phyloP scores from a whole-genome alignment of 2,329 filamentous ascomycete species.

The Sporothrix euskadiensis region DNA sequence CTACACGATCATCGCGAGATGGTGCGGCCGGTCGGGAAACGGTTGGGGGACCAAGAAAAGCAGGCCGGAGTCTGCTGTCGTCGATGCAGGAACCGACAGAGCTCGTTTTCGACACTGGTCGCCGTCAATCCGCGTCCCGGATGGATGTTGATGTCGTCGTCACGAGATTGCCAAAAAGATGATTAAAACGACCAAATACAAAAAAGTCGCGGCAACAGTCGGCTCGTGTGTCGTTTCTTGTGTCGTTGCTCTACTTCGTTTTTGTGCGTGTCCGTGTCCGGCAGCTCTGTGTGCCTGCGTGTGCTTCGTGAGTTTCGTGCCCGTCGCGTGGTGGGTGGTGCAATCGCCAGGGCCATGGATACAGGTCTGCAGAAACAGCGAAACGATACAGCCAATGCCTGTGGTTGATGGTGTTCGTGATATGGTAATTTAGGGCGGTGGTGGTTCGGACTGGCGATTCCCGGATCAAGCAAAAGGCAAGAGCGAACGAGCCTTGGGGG shows the following conservation, averaged over 20 bases:
- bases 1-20: slow-evolving; percentile 16
- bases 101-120: slow-evolving; percentile 3
- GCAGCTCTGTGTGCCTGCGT: slow-evolving; percentile 9
- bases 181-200: background rate
- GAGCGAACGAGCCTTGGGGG: background rate
- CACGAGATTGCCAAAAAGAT: background rate
- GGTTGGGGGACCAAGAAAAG: background rate
- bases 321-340: slow-evolving; percentile 19
- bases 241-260: background rate
- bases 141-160: background rate
- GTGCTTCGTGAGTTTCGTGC: slow-evolving; percentile 13
- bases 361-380: slow-evolving; percentile 4
- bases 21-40: background rate
- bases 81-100: background rate
- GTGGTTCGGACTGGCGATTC: slow-evolving; percentile 22
- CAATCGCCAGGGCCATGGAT: slow-evolving; percentile 22
- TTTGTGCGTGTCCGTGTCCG: slow-evolving; percentile 1
- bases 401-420: slow-evolving; percentile 5
- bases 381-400: background rate
- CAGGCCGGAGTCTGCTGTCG: background rate
- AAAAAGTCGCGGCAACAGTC: background rate
- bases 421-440: slow-evolving; percentile 10
- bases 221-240: background rate
- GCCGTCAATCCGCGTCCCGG: background rate
- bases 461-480: background rate